Percentiles rank a stretch among this genome's conserved stretches.
Evolutionary conservation across 805 yeast species (phyloP).

Genomic region (Jamesozyma spencerorum): DNA sequence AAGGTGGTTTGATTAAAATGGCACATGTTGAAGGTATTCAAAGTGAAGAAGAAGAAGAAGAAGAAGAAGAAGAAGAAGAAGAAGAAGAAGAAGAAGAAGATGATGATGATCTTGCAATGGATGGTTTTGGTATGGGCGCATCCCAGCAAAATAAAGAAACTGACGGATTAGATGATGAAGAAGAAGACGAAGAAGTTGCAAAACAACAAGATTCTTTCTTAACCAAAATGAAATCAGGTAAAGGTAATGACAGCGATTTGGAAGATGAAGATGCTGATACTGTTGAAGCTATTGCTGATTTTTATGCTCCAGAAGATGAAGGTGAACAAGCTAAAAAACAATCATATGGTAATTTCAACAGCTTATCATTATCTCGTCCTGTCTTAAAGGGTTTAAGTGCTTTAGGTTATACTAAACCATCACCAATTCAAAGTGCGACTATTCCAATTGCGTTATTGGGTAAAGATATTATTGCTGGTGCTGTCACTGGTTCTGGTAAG

Average conservation of each 20-base stretch:
- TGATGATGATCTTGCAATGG: constrained; percentile 32
- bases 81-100: constrained; percentile 22
- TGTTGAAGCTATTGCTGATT: constrained; percentile 73
- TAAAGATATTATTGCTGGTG: constrained; percentile 97
- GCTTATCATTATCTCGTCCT: constrained; percentile 81
- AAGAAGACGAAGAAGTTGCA: constrained; percentile 25
- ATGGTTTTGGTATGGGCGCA: constrained; percentile 34
- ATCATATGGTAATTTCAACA: constrained; percentile 58
- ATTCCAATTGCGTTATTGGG: constrained; percentile 91
- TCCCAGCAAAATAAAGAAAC: constrained; percentile 17
- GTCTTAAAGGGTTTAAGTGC: constrained; percentile 72
- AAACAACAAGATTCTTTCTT: constrained; percentile 18
- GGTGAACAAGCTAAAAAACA: constrained; percentile 44
- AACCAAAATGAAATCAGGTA: constrained; percentile 18
- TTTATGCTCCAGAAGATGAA: constrained; percentile 53
- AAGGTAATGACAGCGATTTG: constrained; percentile 22
- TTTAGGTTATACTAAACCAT: constrained; percentile 78
- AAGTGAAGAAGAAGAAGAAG: constrained; percentile 34
- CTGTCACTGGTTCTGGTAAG: constrained; percentile 98
- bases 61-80: constrained; percentile 38
- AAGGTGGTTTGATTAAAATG: constrained; percentile 62
- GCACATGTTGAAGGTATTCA: constrained; percentile 37
- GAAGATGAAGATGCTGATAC: constrained; percentile 33
- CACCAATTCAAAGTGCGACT: constrained; percentile 88
- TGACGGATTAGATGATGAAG: constrained; percentile 25